Base-by-base conservation (phyloP, 73 alveolate genomes). In the Stentor roeselii region DNA sequence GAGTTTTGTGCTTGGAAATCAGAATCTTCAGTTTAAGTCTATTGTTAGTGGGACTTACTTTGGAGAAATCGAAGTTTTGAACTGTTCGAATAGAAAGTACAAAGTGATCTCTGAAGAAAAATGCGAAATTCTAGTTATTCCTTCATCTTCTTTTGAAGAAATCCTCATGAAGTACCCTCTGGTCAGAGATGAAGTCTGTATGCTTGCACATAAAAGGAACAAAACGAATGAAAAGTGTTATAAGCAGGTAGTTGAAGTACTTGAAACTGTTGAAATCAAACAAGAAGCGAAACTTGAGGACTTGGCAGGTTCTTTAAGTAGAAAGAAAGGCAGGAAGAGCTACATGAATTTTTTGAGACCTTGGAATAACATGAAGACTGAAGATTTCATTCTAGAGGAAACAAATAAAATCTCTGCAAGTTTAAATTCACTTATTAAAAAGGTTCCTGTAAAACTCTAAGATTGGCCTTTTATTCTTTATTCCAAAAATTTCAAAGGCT, bases 11-110 rank as follows among this genome's bases (percentile, higher is more conserved):
- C 14, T 61, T 11, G 82, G 42, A 11, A 61, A 30, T 35, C 6
- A 61, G 38, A 30, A 30, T 30, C 27, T 30, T 14, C 37, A n/a
- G 37, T 61, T 30, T 61, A 61, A 61, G 27, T 11, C 60, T 61
- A 61, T 61, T n/a, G 82, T 61, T 30, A 6, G 21, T 11, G 82
- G 82, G 42, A 14, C 58, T 11, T 61, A 61, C 27, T 61, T 61
- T 61, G 82, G 82, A 14, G 82, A 61, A 30, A 61, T 61, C 27
- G 82, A 61, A 36, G 82, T 61, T 11, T 61, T 61, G 14, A 61
- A 14, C 21, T 14, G 38, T 35, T 30, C 6, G 42, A 6, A 6
- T 6, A 61, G 82, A 61, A 30, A 61, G 27, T n/a, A 14, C 82
- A 30, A 6, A 30, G 82, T 35, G 42, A 30, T 30, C 6, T 6